Conservation (phyloP, 108 stramenopile species). For the Cylindrotheca closterium region DNA sequence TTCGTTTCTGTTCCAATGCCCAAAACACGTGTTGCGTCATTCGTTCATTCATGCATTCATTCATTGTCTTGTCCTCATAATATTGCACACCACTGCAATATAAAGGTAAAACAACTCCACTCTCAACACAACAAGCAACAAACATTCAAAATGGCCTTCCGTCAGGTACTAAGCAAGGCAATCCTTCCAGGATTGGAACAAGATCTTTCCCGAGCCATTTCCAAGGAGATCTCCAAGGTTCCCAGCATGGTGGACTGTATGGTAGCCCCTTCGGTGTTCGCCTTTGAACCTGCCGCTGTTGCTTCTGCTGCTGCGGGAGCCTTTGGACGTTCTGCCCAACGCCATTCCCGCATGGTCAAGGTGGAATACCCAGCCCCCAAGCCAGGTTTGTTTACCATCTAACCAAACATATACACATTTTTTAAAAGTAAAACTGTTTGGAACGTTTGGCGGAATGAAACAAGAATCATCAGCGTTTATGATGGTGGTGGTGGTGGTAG, state of each 20-base stretch:
- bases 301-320: not conserved
- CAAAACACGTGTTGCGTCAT: too few relatives aligned
- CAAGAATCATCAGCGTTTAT: too few relatives aligned
- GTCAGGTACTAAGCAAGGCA: constrained; percentile 2
- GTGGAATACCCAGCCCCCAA: constrained; percentile 11
- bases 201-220: constrained; percentile 13
- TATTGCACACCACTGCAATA: too few relatives aligned
- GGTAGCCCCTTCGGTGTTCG: constrained; percentile 25
- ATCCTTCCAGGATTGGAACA: constrained; percentile 19
- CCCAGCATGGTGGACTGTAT: constrained; percentile 22
- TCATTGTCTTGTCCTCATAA: too few relatives aligned
- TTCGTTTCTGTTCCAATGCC: too few relatives aligned
- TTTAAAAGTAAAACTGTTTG: too few relatives aligned
- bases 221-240: constrained; percentile 1
- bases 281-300: constrained; percentile 12
- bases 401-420: too few relatives aligned
- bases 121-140: not conserved
- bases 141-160: constrained; percentile 1
- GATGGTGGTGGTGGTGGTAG: too few relatives aligned
- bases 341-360: constrained; percentile 12
- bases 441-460: too few relatives aligned
- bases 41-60: too few relatives aligned
- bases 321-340: constrained; percentile 7
- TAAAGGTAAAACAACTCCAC: too few relatives aligned
- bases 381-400: constrained; percentile 13